Percentiles rank a stretch among this genome's conserved stretches.
These are phyloP conservation scores for Lagerstroemia speciosa DNA, from an alignment of 345 rosid species.

Conservation along the genomic window DNA sequence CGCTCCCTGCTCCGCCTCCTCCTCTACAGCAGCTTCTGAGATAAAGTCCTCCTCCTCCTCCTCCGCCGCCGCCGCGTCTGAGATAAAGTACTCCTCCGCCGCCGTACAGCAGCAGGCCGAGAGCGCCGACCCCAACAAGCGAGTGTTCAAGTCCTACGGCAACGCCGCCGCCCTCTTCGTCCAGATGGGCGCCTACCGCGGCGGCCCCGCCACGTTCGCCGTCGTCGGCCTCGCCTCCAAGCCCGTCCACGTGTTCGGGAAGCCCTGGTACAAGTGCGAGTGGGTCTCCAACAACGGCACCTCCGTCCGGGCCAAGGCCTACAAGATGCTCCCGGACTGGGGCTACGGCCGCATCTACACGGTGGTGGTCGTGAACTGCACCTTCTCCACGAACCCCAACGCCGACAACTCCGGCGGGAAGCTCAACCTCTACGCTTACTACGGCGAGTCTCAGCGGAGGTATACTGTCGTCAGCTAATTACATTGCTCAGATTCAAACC, in stretches of 20 bases:
- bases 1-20: conserved; percentile 6
- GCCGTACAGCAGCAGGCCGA: background rate
- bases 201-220: conserved; percentile 60
- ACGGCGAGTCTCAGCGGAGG: conserved; percentile 35
- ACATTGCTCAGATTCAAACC: background rate
- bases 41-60: too few species aligned
- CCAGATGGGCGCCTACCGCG: conserved; percentile 80
- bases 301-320: conserved; percentile 48
- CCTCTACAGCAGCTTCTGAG: too few species aligned
- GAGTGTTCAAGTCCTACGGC: conserved; percentile 56
- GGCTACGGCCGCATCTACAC: conserved; percentile 86
- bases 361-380: conserved; percentile 69
- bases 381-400: conserved; percentile 50
- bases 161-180: conserved; percentile 78
- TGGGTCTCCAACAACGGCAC: conserved; percentile 66
- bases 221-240: conserved; percentile 82
- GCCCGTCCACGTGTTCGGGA: conserved; percentile 58
- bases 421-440: conserved; percentile 60
- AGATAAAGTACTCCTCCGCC: too few species aligned
- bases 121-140: conserved; percentile 46
- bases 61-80: too few species aligned
- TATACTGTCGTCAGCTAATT: background rate
- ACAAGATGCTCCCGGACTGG: conserved; percentile 79
- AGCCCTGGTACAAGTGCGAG: conserved; percentile 77
- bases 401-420: conserved; percentile 56